phyloP scores from a whole-genome alignment of 257 asterid genomes.

The Linaria vulgaris region DNA sequence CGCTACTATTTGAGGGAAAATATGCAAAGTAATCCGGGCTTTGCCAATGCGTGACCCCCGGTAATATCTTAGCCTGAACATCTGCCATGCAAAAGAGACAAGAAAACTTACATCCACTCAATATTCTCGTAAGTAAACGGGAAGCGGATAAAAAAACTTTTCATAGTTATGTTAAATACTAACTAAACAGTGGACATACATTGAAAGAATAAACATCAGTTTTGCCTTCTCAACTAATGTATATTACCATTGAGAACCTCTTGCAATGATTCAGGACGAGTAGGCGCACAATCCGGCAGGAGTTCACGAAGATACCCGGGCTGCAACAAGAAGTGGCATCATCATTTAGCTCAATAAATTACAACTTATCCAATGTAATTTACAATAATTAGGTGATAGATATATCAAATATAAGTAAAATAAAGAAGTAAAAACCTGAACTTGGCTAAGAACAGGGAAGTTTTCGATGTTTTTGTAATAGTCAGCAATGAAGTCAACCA shows the following conservation, averaged over 20 bases:
- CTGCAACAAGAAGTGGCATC: constrained; percentile 37
- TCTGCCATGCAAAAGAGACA: constrained; percentile 39
- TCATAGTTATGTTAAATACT: neutral
- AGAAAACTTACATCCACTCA: neutral
- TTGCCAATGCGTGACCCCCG: constrained; percentile 99
- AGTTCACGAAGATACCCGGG: constrained; percentile 92
- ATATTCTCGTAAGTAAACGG: neutral
- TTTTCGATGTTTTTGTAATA: constrained; percentile 78
- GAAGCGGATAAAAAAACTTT: neutral
- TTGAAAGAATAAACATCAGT: no score
- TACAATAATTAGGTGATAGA: neutral
- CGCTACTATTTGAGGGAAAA: constrained; percentile 79
- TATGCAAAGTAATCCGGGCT: constrained; percentile 89
- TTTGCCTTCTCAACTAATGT: neutral
- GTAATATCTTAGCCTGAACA: constrained; percentile 70
- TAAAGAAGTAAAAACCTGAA: constrained; percentile 50
- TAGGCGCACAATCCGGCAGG: constrained; percentile 82
- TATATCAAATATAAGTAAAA: neutral
- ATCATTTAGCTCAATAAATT: neutral
- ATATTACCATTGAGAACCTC: constrained; percentile 73
- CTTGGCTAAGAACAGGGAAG: constrained; percentile 95
- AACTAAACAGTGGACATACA: no score
- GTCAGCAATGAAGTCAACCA: constrained; percentile 98
- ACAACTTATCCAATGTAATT: neutral
- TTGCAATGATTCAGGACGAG: constrained; percentile 66